Percentiles rank a stretch among this genome's conserved stretches.
phyloP scores from a whole-genome alignment of 1,139 yeast species.

The Debaryomycetaceae sp. region DNA sequence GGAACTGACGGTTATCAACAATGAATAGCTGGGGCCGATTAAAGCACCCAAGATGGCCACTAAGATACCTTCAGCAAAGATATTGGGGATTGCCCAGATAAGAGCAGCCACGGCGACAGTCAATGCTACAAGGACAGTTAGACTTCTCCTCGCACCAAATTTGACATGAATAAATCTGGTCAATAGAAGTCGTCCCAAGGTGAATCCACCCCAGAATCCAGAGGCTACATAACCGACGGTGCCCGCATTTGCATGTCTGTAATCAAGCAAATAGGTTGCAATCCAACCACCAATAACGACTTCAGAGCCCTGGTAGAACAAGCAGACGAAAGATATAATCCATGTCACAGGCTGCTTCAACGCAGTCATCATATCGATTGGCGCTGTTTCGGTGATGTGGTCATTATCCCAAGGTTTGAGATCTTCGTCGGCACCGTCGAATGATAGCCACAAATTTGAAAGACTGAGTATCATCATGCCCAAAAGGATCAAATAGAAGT shows the following conservation, averaged over 20 bases:
- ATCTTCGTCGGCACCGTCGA: conserved; percentile 42
- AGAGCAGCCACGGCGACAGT: conserved; percentile 36
- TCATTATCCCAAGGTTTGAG: conserved; percentile 31
- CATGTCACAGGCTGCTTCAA: conserved; percentile 47
- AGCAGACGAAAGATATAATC: conserved; percentile 50
- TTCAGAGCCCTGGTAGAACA: conserved; percentile 67
- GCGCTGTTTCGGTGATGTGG: conserved; percentile 5
- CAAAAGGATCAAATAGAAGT: conserved; percentile 47
- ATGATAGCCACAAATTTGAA: conserved; percentile 29
- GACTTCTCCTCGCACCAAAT: conserved; percentile 48
- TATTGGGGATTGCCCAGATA: conserved; percentile 44
- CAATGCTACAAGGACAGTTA: conserved; percentile 27
- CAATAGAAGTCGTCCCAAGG: conserved; percentile 54
- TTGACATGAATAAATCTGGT: conserved; percentile 37
- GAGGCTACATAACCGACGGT: conserved; percentile 63
- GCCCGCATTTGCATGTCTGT: conserved; percentile 44
- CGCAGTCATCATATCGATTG: conserved; percentile 22
- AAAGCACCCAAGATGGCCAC: conserved; percentile 47
- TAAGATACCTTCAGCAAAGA: conserved; percentile 41
- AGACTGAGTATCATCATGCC: conserved; percentile 31
- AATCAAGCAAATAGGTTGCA: conserved; percentile 57
- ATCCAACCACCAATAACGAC: conserved; percentile 72
- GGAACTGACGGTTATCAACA: conserved; percentile 47
- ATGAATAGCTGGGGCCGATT: conserved; percentile 56
- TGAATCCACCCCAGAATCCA: conserved; percentile 71